A percentile compares a stretch with the other conserved stretches of the same genome.
Conservation (phyloP, 2,329 filamentous ascomycete genomes). For the Cytospora piceicola region DNA sequence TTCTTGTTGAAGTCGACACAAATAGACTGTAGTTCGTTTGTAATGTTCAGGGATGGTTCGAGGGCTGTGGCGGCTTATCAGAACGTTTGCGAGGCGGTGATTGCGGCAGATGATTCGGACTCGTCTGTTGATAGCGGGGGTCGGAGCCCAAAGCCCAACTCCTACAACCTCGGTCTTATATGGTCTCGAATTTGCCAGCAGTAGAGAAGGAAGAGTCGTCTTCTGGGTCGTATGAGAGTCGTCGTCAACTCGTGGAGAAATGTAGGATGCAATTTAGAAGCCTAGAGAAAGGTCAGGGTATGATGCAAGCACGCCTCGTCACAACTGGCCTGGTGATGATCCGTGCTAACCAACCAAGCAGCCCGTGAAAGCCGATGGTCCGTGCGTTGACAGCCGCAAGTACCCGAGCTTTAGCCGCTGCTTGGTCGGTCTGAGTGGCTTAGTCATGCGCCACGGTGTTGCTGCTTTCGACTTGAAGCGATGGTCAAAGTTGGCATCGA, state of each 20-base stretch:
- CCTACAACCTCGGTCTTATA: conserved; percentile 10
- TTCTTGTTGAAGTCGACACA: background rate
- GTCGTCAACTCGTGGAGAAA: conserved; percentile 24
- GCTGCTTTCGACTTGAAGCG: conserved; percentile 14
- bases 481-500: conserved; percentile 1
- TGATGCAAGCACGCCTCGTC: conserved; percentile 31
- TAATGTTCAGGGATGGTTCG: background rate
- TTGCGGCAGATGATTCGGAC: conserved; percentile 23
- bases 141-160: conserved; percentile 4
- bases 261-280: conserved; percentile 18
- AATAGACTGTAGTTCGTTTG: background rate
- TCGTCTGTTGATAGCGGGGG: conserved; percentile 27
- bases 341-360: conserved; percentile 21
- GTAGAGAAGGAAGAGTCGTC: background rate
- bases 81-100: background rate
- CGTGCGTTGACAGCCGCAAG: conserved; percentile 9
- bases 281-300: conserved; percentile 25
- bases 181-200: background rate
- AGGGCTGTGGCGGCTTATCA: conserved; percentile 24
- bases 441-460: conserved; percentile 9
- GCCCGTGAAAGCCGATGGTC: conserved; percentile 2
- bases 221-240: background rate
- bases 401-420: conserved; percentile 18
- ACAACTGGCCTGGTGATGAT: conserved; percentile 25
- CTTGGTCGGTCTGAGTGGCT: background rate